A percentile compares a stretch with the other conserved stretches of the same genome.
phyloP scores from a whole-genome alignment of 106 monocot species.

The Acanthochlamys bracteata region DNA sequence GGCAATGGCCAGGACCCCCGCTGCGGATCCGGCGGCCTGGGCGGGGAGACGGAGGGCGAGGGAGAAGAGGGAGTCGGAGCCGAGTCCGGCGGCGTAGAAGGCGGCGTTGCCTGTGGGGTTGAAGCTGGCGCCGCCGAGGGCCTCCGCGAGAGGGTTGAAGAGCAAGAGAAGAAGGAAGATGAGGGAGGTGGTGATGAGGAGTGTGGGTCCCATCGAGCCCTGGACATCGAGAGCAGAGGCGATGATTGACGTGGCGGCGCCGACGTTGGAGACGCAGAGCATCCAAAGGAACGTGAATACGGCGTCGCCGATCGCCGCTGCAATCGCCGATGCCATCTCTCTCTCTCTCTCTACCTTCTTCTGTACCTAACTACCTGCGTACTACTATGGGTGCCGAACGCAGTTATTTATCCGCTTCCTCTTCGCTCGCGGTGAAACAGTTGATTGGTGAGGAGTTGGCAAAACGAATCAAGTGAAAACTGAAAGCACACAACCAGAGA shows the following conservation, averaged over 20 bases:
- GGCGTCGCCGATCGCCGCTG: slow-evolving; percentile 46
- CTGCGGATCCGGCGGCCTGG: slow-evolving; percentile 81
- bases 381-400: too few species aligned
- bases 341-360: too few species aligned
- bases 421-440: too few species aligned
- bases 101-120: slow-evolving; percentile 67
- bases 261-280: slow-evolving; percentile 61
- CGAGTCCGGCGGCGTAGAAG: slow-evolving; percentile 87
- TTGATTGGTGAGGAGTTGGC: too few species aligned
- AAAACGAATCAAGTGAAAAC: too few species aligned
- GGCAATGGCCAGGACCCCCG: slow-evolving; percentile 54
- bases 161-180: slow-evolving; percentile 44
- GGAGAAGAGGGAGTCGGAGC: slow-evolving; percentile 46
- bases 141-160: slow-evolving; percentile 37
- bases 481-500: too few species aligned
- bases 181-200: slow-evolving; percentile 46
- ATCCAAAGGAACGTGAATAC: slow-evolving; percentile 82
- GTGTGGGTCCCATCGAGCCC: slow-evolving; percentile 13
- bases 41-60: slow-evolving; percentile 91
- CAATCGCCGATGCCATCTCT: slow-evolving; percentile 27
- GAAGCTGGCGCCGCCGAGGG: slow-evolving; percentile 82
- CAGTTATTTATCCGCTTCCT: too few species aligned
- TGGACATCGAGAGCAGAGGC: slow-evolving; percentile 26
- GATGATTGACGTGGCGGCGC: slow-evolving; percentile 37
- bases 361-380: too few species aligned